These are phyloP conservation scores for Aphanocladium album DNA, from an alignment of 2,329 filamentous ascomycete genomes.

Conservation along the genomic window DNA sequence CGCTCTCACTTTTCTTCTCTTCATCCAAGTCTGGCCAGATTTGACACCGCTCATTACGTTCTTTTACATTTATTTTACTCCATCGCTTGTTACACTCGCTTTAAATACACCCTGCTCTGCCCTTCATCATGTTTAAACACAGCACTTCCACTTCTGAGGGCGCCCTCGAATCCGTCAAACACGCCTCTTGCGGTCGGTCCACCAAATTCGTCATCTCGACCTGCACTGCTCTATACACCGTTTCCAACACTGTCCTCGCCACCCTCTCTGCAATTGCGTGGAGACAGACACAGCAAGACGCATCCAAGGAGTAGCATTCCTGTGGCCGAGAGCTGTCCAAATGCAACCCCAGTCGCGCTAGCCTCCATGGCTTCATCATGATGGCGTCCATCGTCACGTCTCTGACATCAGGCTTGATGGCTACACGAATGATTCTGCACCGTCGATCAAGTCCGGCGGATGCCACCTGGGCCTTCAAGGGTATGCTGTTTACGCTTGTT, in stretches of 20 bases:
- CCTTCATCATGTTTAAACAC: not conserved
- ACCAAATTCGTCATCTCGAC: conserved; percentile 14
- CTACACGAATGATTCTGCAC: conserved; percentile 14
- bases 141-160: not conserved
- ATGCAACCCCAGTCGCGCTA: conserved; percentile 12
- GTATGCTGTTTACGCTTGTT: conserved; percentile 21
- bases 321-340: not conserved
- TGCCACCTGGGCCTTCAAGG: conserved; percentile 21
- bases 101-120: too few species aligned
- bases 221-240: conserved; percentile 18
- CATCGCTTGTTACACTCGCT: not conserved
- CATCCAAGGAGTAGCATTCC: not conserved
- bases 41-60: not conserved
- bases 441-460: conserved; percentile 5
- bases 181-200: conserved; percentile 8
- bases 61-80: not conserved
- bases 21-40: not conserved
- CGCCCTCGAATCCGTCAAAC: not conserved
- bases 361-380: conserved; percentile 19
- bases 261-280: conserved; percentile 16
- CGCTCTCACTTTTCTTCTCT: not conserved
- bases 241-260: conserved; percentile 20
- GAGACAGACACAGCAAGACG: not conserved
- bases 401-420: conserved; percentile 14
- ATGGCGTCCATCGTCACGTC: conserved; percentile 15